phyloP scores from a whole-genome alignment of 2,329 filamentous ascomycete genomes.

The Cercospora zeina region DNA sequence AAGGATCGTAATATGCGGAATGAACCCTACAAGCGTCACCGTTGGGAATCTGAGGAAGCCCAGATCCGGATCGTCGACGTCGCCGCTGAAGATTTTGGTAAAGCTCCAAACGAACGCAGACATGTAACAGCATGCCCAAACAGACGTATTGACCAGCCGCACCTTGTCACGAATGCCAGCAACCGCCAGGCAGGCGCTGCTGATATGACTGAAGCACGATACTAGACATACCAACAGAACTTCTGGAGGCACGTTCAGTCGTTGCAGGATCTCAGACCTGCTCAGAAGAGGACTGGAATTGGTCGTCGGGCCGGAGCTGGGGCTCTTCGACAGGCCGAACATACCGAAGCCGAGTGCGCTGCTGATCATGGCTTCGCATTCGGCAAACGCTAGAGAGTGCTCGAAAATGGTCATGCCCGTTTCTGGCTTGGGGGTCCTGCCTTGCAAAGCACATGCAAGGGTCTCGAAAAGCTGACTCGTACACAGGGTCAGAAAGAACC shows the following conservation, averaged over 20 bases:
- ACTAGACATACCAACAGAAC: slow-evolving; percentile 82
- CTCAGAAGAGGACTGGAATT: slow-evolving; percentile 34
- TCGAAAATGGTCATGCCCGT: slow-evolving; percentile 97
- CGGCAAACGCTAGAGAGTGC: slow-evolving; percentile 91
- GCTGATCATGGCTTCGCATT: slow-evolving; percentile 85
- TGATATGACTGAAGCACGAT: slow-evolving; percentile 85
- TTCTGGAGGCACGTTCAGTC: slow-evolving; percentile 86
- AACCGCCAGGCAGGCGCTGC: slow-evolving; percentile 78
- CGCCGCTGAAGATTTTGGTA: slow-evolving; percentile 44
- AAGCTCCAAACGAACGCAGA: slow-evolving; percentile 77
- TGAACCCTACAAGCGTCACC: slow-evolving; percentile 90
- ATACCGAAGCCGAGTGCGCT: slow-evolving; percentile 75
- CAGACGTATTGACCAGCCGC: slow-evolving; percentile 79
- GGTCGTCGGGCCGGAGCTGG: slow-evolving; percentile 34
- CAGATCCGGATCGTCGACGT: slow-evolving; percentile 61
- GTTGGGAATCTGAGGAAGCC: slow-evolving; percentile 85
- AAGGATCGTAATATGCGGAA: slow-evolving; percentile 87
- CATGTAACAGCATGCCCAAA: slow-evolving; percentile 93
- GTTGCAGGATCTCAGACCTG: slow-evolving; percentile 60
- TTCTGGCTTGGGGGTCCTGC: slow-evolving; percentile 75
- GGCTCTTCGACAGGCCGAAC: slow-evolving; percentile 55
- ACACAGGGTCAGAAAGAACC: slow-evolving; percentile 67
- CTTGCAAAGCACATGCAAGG: slow-evolving; percentile 82
- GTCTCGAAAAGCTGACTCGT: slow-evolving; percentile 87
- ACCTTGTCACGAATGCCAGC: slow-evolving; percentile 76